phyloP scores from a whole-genome alignment of 768 basidiomycete species.

The Hygrocybe punicea region DNA sequence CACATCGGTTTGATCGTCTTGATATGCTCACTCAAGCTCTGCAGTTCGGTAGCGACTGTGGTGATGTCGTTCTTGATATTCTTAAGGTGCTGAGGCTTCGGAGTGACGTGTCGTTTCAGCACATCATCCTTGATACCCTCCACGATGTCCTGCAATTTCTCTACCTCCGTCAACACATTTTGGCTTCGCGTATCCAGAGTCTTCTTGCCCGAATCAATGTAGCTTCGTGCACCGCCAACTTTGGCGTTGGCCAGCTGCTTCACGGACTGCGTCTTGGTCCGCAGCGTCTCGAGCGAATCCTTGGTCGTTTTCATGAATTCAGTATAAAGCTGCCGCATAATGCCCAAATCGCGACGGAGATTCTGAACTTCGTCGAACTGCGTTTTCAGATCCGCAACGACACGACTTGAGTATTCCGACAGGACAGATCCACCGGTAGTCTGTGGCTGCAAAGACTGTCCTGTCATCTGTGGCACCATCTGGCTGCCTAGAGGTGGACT shows the following conservation, averaged over 20 bases:
- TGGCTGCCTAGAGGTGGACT: conserved; percentile 32
- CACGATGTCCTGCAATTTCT: conserved; percentile 88
- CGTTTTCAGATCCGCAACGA: conserved; percentile 79
- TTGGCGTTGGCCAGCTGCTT: conserved; percentile 79
- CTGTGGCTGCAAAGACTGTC: conserved; percentile 65
- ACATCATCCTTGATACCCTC: conserved; percentile 91
- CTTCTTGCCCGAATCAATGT: conserved; percentile 87
- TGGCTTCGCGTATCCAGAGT: conserved; percentile 89
- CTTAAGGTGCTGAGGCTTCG: conserved; percentile 69
- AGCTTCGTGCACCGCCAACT: conserved; percentile 81
- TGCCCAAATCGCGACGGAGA: conserved; percentile 85
- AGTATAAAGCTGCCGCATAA: conserved; percentile 91
- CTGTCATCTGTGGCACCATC: conserved; percentile 62
- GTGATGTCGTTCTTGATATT: conserved; percentile 69
- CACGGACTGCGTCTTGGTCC: conserved; percentile 82
- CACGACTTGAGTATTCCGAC: conserved; percentile 68
- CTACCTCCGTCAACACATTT: conserved; percentile 85
- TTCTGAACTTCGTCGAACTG: conserved; percentile 96
- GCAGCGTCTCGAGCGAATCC: conserved; percentile 71
- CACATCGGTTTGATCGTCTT: conserved; percentile 91
- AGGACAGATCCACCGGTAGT: conserved; percentile 71
- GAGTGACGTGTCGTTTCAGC: conserved; percentile 80
- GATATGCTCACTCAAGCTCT: conserved; percentile 78
- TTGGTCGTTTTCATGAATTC: conserved; percentile 93
- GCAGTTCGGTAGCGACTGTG: conserved; percentile 62